Base-by-base conservation (phyloP, 2,329 filamentous ascomycete genomes). In the Neobulgaria alba region DNA sequence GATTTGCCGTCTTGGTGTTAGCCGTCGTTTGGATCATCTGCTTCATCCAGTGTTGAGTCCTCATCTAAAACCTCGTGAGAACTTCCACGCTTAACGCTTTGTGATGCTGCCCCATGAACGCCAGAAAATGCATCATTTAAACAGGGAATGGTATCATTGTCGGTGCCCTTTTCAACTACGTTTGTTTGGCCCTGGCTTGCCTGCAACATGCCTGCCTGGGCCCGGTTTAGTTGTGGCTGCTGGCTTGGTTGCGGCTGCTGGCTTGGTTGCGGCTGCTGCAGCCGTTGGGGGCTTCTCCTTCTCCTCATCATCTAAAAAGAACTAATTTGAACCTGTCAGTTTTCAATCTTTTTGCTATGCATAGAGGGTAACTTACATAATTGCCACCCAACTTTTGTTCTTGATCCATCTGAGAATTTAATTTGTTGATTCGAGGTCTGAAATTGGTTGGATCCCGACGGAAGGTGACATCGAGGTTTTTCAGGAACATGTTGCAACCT, bases 341-440 rank as follows among this genome's bases (percentile, higher is more conserved):
- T 18, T 29, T 21, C 5, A 17, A 4, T 4, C 3, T 2, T 19
- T 15, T 8, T 16, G 4, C 10, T 30, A 9, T 19, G 23, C 8
- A 8, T 19, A 14, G 5, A 3, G 32, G 10, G 18, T 10, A 34
- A 76, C 80, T 72, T 72, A 86, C 82, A 71, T 84, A 98, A 69
- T 96, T 96, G 56, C 93, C 93, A 51, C 67, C 68, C 58, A 88
- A 56, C 75, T 98, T 98, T 75, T 98, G 92, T 63, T 96, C 92
- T 64, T 95, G 89, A 66, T 98, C 92, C 54, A 96, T 77, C 71
- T 98, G 92, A 61, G 85, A 92, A 66, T 89, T 82, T 60, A 79
- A 70, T 77, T 98, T 98, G 78, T 98, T 98, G 73, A 98, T 98
- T 68, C 93, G 87, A 48, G 93, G 92, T 47, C 92, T 82, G 76